phyloP scores from a whole-genome alignment of 1,284 basidiomycete genomes.

The Apiotrichum domesticum region DNA sequence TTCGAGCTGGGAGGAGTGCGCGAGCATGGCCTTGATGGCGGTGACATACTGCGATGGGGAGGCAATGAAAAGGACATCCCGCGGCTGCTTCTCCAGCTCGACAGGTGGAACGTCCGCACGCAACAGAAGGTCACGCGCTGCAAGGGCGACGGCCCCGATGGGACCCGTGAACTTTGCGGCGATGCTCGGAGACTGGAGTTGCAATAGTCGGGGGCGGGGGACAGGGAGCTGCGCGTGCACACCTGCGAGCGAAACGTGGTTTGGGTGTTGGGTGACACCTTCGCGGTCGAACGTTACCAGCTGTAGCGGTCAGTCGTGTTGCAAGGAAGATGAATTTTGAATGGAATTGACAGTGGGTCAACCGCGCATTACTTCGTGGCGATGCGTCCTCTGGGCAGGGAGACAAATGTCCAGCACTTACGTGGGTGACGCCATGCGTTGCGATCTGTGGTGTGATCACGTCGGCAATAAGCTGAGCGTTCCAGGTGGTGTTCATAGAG shows the following conservation, averaged over 20 bases:
- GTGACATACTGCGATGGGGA: conserved; percentile 55
- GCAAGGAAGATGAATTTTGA: not conserved
- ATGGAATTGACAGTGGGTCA: too few relatives aligned
- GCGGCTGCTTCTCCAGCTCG: not conserved
- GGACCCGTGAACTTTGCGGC: conserved; percentile 50
- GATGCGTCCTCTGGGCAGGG: too few relatives aligned
- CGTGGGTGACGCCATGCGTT: not conserved
- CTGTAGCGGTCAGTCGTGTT: conserved; percentile 47
- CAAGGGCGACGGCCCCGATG: conserved; percentile 25
- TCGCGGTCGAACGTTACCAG: conserved; percentile 81
- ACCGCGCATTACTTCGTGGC: too few relatives aligned
- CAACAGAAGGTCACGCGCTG: conserved; percentile 44
- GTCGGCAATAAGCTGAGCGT: conserved; percentile 56
- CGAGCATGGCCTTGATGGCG: conserved; percentile 64
- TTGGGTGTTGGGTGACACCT: conserved; percentile 83
- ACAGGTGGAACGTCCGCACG: not conserved
- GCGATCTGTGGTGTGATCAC: conserved; percentile 50
- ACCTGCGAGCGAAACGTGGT: conserved; percentile 70
- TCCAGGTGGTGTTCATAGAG: conserved; percentile 63
- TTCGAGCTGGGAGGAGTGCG: conserved; percentile 69
- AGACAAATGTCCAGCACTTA: not conserved
- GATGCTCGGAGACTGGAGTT: conserved; percentile 57
- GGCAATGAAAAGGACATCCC: conserved; percentile 49
- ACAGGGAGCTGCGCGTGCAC: conserved; percentile 46
- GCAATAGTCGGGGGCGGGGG: conserved; percentile 50